phyloP scores from a whole-genome alignment of 805 yeast species.

The Monosporozyma aquatica region DNA sequence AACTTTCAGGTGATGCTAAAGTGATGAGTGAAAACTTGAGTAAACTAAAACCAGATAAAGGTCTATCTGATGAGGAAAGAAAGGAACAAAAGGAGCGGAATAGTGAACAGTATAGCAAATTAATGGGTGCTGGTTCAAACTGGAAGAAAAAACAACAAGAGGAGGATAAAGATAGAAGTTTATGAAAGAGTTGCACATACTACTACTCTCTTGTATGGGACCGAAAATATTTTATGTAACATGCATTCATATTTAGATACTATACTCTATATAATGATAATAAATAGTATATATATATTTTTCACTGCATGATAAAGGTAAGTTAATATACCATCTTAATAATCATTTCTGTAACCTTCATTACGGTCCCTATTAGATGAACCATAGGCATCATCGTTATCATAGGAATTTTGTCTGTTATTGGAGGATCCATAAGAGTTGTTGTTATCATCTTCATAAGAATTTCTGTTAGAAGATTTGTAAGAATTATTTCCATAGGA shows the following conservation, averaged over 20 bases:
- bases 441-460: conserved; percentile 16
- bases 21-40: conserved; percentile 16
- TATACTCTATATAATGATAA: too few species aligned
- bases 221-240: too few species aligned
- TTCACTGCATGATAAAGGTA: not conserved
- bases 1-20: conserved; percentile 17
- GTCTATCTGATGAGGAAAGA: conserved; percentile 8
- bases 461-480: conserved; percentile 18
- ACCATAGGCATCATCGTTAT: conserved; percentile 18
- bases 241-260: too few species aligned
- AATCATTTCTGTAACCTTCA: not conserved
- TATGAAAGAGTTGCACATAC: too few species aligned
- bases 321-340: conserved; percentile 4
- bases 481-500: conserved; percentile 18
- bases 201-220: too few species aligned
- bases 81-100: conserved; percentile 7
- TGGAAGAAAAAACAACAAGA: conserved; percentile 3
- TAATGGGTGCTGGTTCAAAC: conserved; percentile 12
- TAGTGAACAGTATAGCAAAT: conserved; percentile 8
- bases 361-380: conserved; percentile 20
- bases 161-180: not conserved
- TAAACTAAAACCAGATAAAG: conserved; percentile 7
- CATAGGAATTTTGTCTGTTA: conserved; percentile 12
- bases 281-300: not conserved
- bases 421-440: conserved; percentile 19